Evolutionary conservation across 805 yeast genomes (phyloP).

Genomic region (Candida nemodendra): DNA sequence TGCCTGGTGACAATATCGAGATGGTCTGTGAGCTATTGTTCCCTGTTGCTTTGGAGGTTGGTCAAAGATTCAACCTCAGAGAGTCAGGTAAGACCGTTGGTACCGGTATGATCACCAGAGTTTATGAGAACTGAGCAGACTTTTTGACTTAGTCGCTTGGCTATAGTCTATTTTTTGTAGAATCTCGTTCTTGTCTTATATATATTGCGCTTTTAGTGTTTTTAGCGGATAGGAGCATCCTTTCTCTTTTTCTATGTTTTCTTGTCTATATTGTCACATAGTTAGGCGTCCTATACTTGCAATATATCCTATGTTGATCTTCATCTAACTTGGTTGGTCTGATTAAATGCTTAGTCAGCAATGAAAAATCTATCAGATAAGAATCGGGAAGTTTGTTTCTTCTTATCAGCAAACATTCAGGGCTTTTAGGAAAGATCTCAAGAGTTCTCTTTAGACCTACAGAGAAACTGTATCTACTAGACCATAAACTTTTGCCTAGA

Average conservation of each 20-base stretch:
- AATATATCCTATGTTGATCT: background rate
- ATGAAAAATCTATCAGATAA: too few species aligned
- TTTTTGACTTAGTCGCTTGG: constrained; percentile 1
- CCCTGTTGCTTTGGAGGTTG: constrained; percentile 92
- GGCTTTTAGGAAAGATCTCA: too few species aligned
- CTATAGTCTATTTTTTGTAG: background rate
- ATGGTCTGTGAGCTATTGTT: constrained; percentile 86
- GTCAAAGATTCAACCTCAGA: constrained; percentile 98
- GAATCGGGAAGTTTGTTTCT: too few species aligned
- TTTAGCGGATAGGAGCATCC: background rate
- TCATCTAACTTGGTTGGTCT: background rate
- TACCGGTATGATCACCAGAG: constrained; percentile 93
- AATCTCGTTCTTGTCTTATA: constrained; percentile 1
- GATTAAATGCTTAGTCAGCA: background rate
- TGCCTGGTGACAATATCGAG: constrained; percentile 98
- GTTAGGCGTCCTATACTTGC: background rate
- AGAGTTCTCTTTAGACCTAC: too few species aligned
- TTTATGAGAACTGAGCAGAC: constrained; percentile 27
- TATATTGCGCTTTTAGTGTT: background rate
- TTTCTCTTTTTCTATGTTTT: background rate
- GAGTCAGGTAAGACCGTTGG: constrained; percentile 99
- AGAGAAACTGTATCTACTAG: too few species aligned
- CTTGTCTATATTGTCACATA: background rate
- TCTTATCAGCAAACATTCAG: too few species aligned
- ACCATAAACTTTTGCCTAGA: too few species aligned